phyloP scores from a whole-genome alignment of 2,329 filamentous ascomycete species.

The Metarhizium robertsii region DNA sequence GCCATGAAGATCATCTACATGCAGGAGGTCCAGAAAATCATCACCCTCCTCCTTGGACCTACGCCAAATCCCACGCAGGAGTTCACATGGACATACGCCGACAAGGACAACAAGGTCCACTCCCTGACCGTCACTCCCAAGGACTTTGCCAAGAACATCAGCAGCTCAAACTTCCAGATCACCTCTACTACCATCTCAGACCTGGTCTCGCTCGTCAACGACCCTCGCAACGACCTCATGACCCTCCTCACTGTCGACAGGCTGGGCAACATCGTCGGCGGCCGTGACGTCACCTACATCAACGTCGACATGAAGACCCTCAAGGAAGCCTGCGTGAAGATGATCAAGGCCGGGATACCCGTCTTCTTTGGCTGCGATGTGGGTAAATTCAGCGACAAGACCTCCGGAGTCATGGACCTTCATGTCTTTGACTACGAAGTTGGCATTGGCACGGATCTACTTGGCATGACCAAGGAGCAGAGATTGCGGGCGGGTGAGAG shows the following conservation, averaged over 20 bases:
- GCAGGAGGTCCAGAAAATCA: conserved; percentile 67
- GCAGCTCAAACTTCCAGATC: conserved; percentile 48
- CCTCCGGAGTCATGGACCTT: conserved; percentile 70
- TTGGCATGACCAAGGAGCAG: conserved; percentile 68
- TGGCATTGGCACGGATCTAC: conserved; percentile 68
- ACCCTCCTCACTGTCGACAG: conserved; percentile 66
- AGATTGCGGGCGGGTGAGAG: conserved; percentile 65
- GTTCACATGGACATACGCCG: conserved; percentile 76
- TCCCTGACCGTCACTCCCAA: conserved; percentile 57
- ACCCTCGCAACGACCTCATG: conserved; percentile 68
- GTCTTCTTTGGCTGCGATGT: conserved; percentile 89
- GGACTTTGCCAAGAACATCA: conserved; percentile 62
- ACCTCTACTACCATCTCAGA: conserved; percentile 52
- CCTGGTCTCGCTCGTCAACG: conserved; percentile 77
- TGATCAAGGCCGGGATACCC: conserved; percentile 69
- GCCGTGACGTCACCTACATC: conserved; percentile 67
- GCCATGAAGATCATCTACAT: conserved; percentile 64
- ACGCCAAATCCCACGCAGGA: conserved; percentile 58
- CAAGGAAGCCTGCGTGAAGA: conserved; percentile 64
- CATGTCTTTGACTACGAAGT: conserved; percentile 69
- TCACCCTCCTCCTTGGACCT: conserved; percentile 75
- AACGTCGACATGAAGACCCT: conserved; percentile 69
- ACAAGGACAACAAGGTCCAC: conserved; percentile 56
- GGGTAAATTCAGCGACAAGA: conserved; percentile 65
- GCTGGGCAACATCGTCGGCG: conserved; percentile 74